Percentiles rank a stretch among this genome's conserved stretches.
Evolutionary conservation across 129 eudicot species (phyloP).

Genomic region (Deinandra increscens): DNA sequence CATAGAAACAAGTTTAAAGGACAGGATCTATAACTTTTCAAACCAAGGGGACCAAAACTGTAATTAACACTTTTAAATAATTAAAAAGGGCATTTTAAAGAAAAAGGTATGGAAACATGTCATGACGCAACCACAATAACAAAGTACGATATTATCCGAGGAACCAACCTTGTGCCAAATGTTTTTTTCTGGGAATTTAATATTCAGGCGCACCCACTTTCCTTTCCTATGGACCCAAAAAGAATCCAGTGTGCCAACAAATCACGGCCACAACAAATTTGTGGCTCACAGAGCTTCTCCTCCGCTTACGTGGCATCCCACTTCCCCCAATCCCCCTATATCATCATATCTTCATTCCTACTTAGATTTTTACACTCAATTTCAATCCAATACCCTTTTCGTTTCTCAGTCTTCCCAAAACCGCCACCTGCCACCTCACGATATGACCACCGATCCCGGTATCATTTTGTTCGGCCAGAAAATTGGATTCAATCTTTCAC

Average conservation of each 20-base stretch:
- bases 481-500: conserved; percentile 39
- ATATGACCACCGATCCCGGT: conserved; percentile 49
- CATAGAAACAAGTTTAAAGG: too few relatives aligned
- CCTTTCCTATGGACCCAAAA: conserved; percentile 17
- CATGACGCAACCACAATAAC: neutral
- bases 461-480: conserved; percentile 74
- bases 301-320: conserved; percentile 35
- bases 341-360: conserved; percentile 15
- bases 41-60: neutral
- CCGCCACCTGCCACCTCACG: neutral
- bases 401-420: neutral
- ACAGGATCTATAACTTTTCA: too few relatives aligned
- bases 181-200: conserved; percentile 20
- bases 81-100: neutral
- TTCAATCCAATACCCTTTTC: conserved; percentile 10
- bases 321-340: conserved; percentile 19
- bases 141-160: conserved; percentile 37
- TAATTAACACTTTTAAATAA: neutral
- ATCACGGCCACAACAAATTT: conserved; percentile 54
- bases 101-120: conserved; percentile 6
- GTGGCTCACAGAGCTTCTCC: conserved; percentile 48
- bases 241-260: conserved; percentile 45
- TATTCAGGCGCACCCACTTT: conserved; percentile 22
- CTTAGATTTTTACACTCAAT: conserved; percentile 30
- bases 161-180: conserved; percentile 26